Base-by-base conservation (phyloP, 1,284 basidiomycete species). In the Pseudozyma thailandica region DNA sequence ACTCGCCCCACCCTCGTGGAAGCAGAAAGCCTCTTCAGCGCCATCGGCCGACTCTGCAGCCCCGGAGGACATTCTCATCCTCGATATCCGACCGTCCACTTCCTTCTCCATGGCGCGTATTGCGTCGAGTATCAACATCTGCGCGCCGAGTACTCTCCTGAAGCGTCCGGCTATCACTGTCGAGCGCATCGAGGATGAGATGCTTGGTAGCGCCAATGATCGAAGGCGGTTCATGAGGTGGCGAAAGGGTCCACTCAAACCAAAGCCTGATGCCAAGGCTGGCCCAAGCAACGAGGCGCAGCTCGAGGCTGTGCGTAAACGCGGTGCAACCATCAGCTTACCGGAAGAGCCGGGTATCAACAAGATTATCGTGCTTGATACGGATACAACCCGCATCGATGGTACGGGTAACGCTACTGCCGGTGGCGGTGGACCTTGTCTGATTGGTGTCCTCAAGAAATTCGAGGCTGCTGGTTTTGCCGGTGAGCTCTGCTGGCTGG, bases 131-230 rank as follows among this genome's bases (percentile, higher is more conserved):
- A 86, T 96, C 65, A 93, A 92, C 39, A 88, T 98, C 57, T 92
- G 92, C 44, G 91, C 96, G 5, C 94, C 94, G 0, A 94, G 93
- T 4, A 98, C 94, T 0, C 88, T 98, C 25, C 90, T 98, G 23
- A 78, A 77, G 49, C 73, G 81, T n/a, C 61, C 75, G 0, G 79
- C 74, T 18, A 73, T 82, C 37, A 78, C 75, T 1, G 63, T 82
- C 7, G 74, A 81, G 7, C 72, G 76, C 21, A 70, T 82, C 44
- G 74, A 79, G 49, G 61, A 76, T 13, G 77, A 80, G 43, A 78
- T 82, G 76, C 61, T 82, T 10, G 55, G 60, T 26, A 68, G 60
- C 35, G 62, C 56, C 10, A 60, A 44, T 9, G 73, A 77, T 46
- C 63, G 68, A 18, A 52, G 47, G 5, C 61, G 63, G 6, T 78